Evolutionary conservation across 306 rosid genomes (phyloP).

Genomic region (Vachellia collinsii): DNA sequence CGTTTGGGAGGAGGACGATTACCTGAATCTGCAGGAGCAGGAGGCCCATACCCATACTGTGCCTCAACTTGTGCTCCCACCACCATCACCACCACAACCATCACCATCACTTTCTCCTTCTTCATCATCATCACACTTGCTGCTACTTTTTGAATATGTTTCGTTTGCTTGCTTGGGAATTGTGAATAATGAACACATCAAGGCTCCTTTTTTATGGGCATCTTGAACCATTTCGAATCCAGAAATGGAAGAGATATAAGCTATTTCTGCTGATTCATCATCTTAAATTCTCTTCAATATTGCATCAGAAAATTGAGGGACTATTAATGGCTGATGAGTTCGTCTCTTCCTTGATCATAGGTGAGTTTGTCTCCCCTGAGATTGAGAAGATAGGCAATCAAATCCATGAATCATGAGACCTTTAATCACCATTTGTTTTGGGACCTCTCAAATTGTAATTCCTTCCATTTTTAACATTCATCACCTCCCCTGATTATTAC

Average conservation of each 20-base stretch:
- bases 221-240: not conserved
- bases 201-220: not conserved
- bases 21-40: not conserved
- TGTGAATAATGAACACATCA: not conserved
- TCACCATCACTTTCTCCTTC: not conserved
- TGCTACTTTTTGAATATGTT: not conserved
- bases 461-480: no score
- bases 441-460: no score
- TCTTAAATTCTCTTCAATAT: not conserved
- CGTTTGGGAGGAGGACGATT: not conserved
- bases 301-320: not conserved
- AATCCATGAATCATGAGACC: not conserved
- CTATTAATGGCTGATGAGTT: not conserved
- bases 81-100: not conserved
- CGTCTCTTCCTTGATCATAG: not conserved
- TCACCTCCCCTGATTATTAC: no score
- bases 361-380: not conserved
- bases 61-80: not conserved
- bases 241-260: not conserved
- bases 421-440: not conserved
- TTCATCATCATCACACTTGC: not conserved
- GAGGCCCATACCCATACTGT: not conserved
- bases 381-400: not conserved
- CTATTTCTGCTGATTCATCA: not conserved
- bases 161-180: not conserved